These are phyloP conservation scores for Suillus occidentalis DNA, from an alignment of 768 basidiomycete genomes.

Conservation along the genomic window DNA sequence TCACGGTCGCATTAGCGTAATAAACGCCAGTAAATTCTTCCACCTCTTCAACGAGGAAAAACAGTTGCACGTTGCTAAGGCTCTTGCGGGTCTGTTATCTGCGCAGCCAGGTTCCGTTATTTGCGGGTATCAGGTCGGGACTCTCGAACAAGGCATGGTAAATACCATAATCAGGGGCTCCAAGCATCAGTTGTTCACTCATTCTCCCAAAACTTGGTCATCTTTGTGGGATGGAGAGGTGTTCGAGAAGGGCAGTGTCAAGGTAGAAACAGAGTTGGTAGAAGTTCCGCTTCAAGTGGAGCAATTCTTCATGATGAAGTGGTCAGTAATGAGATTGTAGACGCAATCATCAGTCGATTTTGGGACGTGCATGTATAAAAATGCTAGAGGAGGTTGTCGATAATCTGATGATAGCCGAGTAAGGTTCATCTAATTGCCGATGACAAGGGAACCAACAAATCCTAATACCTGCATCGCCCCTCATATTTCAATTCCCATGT, in stretches of 20 bases:
- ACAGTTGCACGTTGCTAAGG: not conserved
- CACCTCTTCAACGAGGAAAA: not conserved
- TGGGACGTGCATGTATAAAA: not conserved
- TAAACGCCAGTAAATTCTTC: not conserved
- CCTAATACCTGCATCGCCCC: too few relatives aligned
- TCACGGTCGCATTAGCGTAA: not conserved
- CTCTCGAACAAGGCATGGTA: conserved; percentile 4
- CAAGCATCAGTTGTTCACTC: conserved; percentile 6
- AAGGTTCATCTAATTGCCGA: too few relatives aligned
- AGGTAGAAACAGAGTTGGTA: conserved; percentile 25
- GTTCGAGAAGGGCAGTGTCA: conserved; percentile 34
- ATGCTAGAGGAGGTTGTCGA: too few relatives aligned
- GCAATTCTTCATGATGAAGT: not conserved
- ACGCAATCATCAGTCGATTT: not conserved
- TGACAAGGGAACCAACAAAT: too few relatives aligned
- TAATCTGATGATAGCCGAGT: too few relatives aligned
- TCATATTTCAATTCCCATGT: too few relatives aligned
- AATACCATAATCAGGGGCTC: too few relatives aligned
- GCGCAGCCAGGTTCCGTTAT: not conserved
- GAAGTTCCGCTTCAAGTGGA: not conserved
- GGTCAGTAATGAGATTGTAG: not conserved
- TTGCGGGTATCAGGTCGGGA: not conserved
- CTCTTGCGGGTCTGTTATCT: not conserved
- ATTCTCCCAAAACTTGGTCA: conserved; percentile 18
- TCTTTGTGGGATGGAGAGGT: conserved; percentile 19